Conservation (phyloP, 2,329 filamentous ascomycete species). For the Thelonectria discophora region DNA sequence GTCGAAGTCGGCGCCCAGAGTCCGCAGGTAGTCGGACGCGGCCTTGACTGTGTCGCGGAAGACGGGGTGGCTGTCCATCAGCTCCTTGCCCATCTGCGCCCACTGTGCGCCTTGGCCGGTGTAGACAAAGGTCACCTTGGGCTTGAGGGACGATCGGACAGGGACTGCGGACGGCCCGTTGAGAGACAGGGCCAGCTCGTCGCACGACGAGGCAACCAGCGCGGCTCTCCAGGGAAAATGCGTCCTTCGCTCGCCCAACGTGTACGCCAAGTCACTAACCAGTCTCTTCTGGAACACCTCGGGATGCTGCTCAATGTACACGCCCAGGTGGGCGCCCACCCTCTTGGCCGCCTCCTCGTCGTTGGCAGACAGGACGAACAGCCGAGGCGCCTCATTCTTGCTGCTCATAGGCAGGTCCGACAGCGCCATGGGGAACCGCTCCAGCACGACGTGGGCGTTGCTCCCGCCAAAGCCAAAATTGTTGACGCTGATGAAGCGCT, state of each 20-base stretch:
- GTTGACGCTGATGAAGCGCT: conserved; percentile 61
- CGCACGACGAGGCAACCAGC: conserved; percentile 53
- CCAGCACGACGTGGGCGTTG: conserved; percentile 55
- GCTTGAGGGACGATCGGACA: conserved; percentile 25
- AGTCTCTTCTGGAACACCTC: conserved; percentile 55
- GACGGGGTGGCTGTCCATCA: conserved; percentile 47
- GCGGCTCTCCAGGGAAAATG: conserved; percentile 55
- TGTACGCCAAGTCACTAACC: conserved; percentile 59
- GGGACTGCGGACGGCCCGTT: conserved; percentile 44
- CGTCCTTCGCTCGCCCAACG: conserved; percentile 55
- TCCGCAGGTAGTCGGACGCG: conserved; percentile 46
- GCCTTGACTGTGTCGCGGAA: conserved; percentile 47
- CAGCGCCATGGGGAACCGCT: conserved; percentile 25
- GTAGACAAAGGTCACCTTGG: conserved; percentile 47
- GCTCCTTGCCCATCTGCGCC: conserved; percentile 50
- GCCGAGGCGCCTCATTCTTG: conserved; percentile 41
- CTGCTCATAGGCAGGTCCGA: conserved; percentile 22
- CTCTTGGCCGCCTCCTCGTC: conserved; percentile 47
- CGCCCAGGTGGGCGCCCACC: conserved; percentile 45
- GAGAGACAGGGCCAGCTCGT: conserved; percentile 55
- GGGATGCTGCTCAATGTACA: conserved; percentile 53
- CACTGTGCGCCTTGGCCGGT: conserved; percentile 54
- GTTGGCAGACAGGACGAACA: conserved; percentile 55
- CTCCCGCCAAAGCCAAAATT: conserved; percentile 58
- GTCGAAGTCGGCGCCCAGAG: conserved; percentile 49